phyloP scores from a whole-genome alignment of 2,329 filamentous ascomycete genomes.

The Fusarium pseudoanthophilum region DNA sequence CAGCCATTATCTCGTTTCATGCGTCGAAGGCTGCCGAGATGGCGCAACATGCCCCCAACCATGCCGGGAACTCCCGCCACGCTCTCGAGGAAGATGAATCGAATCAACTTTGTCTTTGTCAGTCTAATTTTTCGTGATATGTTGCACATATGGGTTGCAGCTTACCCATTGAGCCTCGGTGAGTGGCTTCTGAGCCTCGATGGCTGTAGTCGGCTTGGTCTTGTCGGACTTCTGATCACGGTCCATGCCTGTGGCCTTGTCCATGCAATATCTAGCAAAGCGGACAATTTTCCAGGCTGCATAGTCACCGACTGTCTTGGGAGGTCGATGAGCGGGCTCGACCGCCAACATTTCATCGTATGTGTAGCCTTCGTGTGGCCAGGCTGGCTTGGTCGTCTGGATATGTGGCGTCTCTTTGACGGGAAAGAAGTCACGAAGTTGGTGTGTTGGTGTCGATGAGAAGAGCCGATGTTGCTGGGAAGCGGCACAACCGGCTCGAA shows the following conservation, averaged over 20 bases:
- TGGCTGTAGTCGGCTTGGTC: constrained; percentile 64
- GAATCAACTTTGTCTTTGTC: constrained; percentile 64
- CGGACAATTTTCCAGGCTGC: constrained; percentile 82
- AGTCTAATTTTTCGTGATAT: constrained; percentile 5
- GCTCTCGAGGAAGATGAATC: constrained; percentile 93
- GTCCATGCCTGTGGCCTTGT: constrained; percentile 77
- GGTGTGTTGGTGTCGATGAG: constrained; percentile 59
- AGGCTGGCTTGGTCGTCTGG: constrained; percentile 71
- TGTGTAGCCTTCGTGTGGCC: constrained; percentile 79
- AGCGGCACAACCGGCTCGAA: constrained; percentile 27
- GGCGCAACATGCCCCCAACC: constrained; percentile 94
- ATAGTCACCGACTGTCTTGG: constrained; percentile 79
- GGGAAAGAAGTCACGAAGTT: constrained; percentile 71
- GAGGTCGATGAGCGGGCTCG: constrained; percentile 78
- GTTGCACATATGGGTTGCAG: background rate
- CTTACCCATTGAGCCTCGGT: constrained; percentile 85
- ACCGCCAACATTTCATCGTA: constrained; percentile 82
- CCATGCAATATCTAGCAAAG: constrained; percentile 81
- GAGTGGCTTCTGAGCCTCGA: constrained; percentile 68
- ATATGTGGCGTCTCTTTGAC: constrained; percentile 69
- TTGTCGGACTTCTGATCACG: constrained; percentile 77
- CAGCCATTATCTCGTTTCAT: constrained; percentile 96
- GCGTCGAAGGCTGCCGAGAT: constrained; percentile 83
- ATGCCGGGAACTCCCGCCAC: constrained; percentile 96
- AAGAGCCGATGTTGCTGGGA: constrained; percentile 50